These are phyloP conservation scores for Linderniella brevidens DNA, from an alignment of 257 asterid species.

Conservation along the genomic window DNA sequence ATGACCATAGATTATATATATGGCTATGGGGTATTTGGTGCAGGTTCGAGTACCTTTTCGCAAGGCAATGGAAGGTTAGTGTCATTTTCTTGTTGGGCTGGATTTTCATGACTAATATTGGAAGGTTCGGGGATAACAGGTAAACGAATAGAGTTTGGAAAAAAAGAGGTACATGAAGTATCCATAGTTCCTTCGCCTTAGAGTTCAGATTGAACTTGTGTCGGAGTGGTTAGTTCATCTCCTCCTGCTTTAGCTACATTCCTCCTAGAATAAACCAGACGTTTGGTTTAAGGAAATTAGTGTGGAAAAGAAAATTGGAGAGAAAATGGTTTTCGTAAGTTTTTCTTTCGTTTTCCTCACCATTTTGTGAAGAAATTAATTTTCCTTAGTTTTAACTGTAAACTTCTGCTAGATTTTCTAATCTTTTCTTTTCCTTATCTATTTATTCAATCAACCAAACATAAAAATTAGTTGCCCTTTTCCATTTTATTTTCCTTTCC, in stretches of 20 bases:
- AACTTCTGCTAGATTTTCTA: no score
- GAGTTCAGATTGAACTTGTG: background rate
- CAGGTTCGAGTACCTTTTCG: slow-evolving; percentile 4
- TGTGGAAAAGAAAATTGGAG: no score
- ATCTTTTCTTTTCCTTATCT: no score
- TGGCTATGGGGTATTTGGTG: slow-evolving; percentile 1
- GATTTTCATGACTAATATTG: background rate
- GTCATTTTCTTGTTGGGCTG: background rate
- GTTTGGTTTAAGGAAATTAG: background rate
- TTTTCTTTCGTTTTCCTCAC: no score
- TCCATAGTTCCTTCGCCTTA: background rate
- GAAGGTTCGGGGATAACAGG: background rate
- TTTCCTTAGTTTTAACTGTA: no score
- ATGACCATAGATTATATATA: background rate
- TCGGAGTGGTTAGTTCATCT: background rate
- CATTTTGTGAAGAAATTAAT: no score
- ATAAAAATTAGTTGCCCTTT: no score
- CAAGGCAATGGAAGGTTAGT: background rate
- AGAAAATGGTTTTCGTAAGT: no score
- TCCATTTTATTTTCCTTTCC: no score
- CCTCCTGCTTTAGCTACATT: background rate
- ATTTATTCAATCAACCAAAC: no score
- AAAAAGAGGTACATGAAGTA: background rate
- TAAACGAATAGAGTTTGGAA: background rate
- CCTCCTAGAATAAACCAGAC: slow-evolving; percentile 1